A percentile compares a stretch with the other conserved stretches of the same genome.
These are phyloP conservation scores for Starmera caribaea DNA, from an alignment of 805 yeast species.

Conservation along the genomic window DNA sequence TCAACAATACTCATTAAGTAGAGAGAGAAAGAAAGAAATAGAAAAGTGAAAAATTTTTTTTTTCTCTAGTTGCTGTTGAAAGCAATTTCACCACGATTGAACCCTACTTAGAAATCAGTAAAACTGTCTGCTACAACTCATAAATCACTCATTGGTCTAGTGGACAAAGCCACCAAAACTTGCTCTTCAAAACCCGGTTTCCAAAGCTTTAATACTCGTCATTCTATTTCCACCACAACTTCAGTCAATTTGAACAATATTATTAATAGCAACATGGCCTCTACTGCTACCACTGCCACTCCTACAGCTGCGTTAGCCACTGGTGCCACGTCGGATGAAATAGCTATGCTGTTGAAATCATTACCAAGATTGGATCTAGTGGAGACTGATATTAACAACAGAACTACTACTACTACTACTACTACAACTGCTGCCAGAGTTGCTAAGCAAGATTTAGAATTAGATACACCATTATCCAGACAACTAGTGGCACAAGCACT, in stretches of 20 bases:
- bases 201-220: neutral
- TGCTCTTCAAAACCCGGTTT: constrained; percentile 1
- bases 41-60: too few species aligned
- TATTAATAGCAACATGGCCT: constrained; percentile 6
- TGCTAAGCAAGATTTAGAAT: constrained; percentile 1
- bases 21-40: too few species aligned
- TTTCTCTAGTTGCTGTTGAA: too few species aligned
- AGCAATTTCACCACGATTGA: neutral
- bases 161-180: constrained; percentile 14
- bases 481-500: constrained; percentile 30
- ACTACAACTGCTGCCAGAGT: neutral
- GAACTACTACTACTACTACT: neutral
- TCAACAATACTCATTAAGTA: too few species aligned
- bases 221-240: neutral
- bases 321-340: neutral
- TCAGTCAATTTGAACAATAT: constrained; percentile 1
- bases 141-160: constrained; percentile 14
- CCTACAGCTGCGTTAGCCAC: neutral
- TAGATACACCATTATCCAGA: constrained; percentile 24
- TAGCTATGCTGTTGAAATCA: neutral
- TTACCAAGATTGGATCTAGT: too few species aligned
- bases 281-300: constrained; percentile 5
- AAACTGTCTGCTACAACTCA: constrained; percentile 12
- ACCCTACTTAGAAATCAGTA: neutral
- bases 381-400: neutral